Conservation (phyloP, 2,329 filamentous ascomycete genomes). For the Xylaria sp. region DNA sequence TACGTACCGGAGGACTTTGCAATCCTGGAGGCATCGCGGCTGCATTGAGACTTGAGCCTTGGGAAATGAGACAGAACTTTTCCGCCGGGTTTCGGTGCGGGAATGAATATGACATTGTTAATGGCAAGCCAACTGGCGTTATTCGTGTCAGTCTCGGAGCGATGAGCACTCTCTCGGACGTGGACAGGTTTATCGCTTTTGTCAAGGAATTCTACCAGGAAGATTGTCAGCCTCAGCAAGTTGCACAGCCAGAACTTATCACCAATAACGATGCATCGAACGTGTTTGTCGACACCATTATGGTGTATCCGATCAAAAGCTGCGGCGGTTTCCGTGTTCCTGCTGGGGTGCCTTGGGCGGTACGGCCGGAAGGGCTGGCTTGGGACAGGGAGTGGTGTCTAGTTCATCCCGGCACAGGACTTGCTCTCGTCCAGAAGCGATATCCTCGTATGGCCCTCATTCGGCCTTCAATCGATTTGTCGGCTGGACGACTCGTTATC, state of each 20-base stretch:
- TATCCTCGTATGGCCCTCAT: constrained; percentile 90
- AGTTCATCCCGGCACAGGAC: constrained; percentile 84
- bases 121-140: constrained; percentile 87
- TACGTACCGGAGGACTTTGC: constrained; percentile 89
- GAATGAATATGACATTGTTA: constrained; percentile 81
- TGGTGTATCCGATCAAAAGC: constrained; percentile 93
- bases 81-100: constrained; percentile 87
- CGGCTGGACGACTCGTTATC: constrained; percentile 72
- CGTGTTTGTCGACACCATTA: constrained; percentile 71
- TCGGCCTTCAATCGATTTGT: constrained; percentile 77
- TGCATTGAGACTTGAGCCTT: constrained; percentile 76
- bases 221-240: constrained; percentile 33
- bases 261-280: constrained; percentile 22
- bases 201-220: constrained; percentile 72
- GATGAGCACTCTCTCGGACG: constrained; percentile 84
- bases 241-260: neutral
- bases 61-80: constrained; percentile 88
- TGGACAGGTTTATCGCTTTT: constrained; percentile 77
- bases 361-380: constrained; percentile 82
- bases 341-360: constrained; percentile 73
- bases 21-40: constrained; percentile 88
- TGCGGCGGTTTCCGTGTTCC: constrained; percentile 84
- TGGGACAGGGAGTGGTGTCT: constrained; percentile 99
- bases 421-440: constrained; percentile 87
- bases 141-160: constrained; percentile 88